Evolutionary conservation across 345 rosid species (phyloP).

Genomic region (Sonneratia caseolaris): DNA sequence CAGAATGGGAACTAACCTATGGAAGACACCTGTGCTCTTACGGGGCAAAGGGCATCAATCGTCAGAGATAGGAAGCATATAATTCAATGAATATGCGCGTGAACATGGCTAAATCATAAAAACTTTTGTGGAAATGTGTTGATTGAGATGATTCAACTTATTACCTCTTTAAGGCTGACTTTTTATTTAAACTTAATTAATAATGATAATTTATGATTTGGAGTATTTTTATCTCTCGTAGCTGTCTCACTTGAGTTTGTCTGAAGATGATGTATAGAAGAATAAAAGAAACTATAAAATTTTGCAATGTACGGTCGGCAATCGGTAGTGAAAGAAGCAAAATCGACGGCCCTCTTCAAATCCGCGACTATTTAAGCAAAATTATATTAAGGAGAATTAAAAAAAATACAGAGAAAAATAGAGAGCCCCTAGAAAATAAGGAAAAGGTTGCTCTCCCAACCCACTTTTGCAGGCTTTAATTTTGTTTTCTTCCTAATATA

Average conservation of each 20-base stretch:
- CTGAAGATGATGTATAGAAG: no score
- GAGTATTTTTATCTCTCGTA: no score
- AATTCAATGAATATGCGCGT: constrained; percentile 4
- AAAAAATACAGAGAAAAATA: background rate
- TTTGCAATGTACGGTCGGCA: background rate
- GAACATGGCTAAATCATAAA: background rate
- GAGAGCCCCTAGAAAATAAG: background rate
- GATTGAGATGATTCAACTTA: no score
- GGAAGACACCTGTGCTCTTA: background rate
- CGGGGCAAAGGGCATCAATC: background rate
- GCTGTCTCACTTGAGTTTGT: no score
- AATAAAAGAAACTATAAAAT: no score
- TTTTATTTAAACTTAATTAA: no score
- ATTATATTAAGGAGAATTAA: background rate
- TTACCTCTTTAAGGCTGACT: no score
- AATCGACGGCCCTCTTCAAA: constrained; percentile 27
- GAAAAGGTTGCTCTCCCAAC: background rate
- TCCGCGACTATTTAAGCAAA: constrained; percentile 1
- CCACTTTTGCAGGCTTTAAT: background rate
- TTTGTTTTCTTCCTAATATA: background rate
- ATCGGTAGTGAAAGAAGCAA: constrained; percentile 20
- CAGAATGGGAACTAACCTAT: background rate
- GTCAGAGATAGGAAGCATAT: background rate
- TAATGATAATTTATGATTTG: no score
- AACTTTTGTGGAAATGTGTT: no score